Base-by-base conservation (phyloP, 441 rosid genomes). In the Pelargonium cotyledonis region DNA sequence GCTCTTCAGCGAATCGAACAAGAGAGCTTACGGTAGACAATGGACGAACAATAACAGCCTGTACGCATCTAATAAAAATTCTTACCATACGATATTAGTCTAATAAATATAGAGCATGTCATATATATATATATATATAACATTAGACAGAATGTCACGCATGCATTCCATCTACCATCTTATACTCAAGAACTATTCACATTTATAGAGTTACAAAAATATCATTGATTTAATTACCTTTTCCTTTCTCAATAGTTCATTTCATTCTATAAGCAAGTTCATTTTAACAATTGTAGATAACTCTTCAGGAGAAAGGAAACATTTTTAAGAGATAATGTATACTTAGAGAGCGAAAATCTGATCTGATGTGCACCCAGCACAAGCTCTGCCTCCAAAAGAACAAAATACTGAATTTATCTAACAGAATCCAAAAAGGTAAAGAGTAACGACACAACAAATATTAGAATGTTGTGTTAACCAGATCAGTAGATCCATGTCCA, bases 1-100 rank as follows among this genome's bases (percentile, higher is more conserved):
- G 99, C 88, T 95, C 99, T 86, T 95, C 99, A 8, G 99, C 89
- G 58, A 92, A 92, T 82, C 99, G 92, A 71, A 95, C 92, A 76
- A 95, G 97, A 12, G 96, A 82, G 66, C 92, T 83, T 63, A 92
- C 97, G 63, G 96, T 82, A 76, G 97, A 83, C 75, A 92, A 85
- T 78, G 97, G 96, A 78, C 96, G 97, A 78, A 88, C 90, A 71
- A 84, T 89, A 86, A 95, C 90, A 84, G 91, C 99, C 99, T 95
- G 98, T 94, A 91, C 81, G 78, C 86, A 84, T 92, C 98, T 89
- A 95, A 91, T 88, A 81, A 86, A 77, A 77, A 82, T 81, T 82
- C 85, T 95, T 86, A 88, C 89, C 77, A 83, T 78, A 76, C 88
- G 90, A 84, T 74, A 68, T 70, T 75, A 77, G 70, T 57, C 74